phyloP scores from a whole-genome alignment of 495 filamentous ascomycete species.

The Recurvomyces mirabilis region DNA sequence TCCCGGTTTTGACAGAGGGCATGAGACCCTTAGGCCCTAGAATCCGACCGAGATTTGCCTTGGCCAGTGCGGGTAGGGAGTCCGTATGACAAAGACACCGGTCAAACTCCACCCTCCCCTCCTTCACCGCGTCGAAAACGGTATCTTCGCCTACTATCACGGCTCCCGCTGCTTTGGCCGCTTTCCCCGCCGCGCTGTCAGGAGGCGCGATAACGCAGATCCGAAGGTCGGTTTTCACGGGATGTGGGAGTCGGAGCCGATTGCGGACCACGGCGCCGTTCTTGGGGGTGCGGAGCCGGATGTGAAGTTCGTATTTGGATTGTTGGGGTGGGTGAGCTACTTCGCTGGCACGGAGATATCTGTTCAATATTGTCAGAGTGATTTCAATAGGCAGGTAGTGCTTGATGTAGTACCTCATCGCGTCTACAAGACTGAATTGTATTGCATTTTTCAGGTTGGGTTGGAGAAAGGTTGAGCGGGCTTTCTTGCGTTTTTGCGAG shows the following conservation, averaged over 20 bases:
- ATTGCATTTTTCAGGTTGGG: slow-evolving; percentile 50
- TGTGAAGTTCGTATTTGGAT: slow-evolving; percentile 76
- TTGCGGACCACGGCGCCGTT: slow-evolving; percentile 78
- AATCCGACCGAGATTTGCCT: slow-evolving; percentile 64
- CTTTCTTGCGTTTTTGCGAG: slow-evolving; percentile 52
- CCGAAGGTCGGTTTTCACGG: slow-evolving; percentile 71
- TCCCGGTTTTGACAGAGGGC: slow-evolving; percentile 78
- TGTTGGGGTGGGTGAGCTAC: slow-evolving; percentile 63
- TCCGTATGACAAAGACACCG: slow-evolving; percentile 77
- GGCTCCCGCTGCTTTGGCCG: slow-evolving; percentile 66
- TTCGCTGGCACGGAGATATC: slow-evolving; percentile 83
- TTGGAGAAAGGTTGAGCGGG: slow-evolving; percentile 48
- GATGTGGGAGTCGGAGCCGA: slow-evolving; percentile 77
- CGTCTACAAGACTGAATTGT: slow-evolving; percentile 75
- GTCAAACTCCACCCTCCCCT: slow-evolving; percentile 71
- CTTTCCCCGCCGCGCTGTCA: slow-evolving; percentile 52
- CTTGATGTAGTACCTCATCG: slow-evolving; percentile 67
- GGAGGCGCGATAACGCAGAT: slow-evolving; percentile 83
- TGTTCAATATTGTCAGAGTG: slow-evolving; percentile 24
- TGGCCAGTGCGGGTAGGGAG: slow-evolving; percentile 58
- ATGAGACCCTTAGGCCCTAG: slow-evolving; percentile 84
- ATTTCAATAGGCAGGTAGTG: not conserved
- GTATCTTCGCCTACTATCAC: slow-evolving; percentile 72
- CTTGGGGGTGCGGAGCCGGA: slow-evolving; percentile 66
- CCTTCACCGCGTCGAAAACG: slow-evolving; percentile 69